Evolutionary conservation across 75 land plant genomes (phyloP).

Genomic region (Pinus taeda): DNA sequence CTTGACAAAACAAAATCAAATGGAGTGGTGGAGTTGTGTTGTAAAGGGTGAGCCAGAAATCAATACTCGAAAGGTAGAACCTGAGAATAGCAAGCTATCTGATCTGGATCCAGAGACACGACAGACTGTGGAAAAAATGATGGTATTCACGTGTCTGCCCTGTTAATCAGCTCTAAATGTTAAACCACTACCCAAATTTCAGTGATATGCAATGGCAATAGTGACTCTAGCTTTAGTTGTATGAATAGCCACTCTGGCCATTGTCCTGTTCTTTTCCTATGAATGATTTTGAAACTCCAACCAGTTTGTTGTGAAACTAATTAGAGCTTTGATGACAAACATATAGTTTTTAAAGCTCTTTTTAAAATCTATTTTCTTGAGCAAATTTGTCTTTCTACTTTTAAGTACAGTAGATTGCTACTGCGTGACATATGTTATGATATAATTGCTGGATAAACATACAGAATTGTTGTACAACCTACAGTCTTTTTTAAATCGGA

Average conservation of each 20-base stretch:
- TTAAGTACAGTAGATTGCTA: no score
- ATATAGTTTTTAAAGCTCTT: no score
- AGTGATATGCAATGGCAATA: no score
- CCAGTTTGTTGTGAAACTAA: neutral
- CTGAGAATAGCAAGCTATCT: conserved; percentile 83
- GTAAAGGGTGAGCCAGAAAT: conserved; percentile 89
- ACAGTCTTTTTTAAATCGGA: neutral
- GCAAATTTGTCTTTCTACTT: no score
- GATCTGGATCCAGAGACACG: conserved; percentile 90
- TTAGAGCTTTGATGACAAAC: no score
- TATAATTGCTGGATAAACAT: neutral
- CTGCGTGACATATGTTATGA: neutral
- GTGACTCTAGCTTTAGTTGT: no score
- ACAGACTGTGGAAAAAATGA: conserved; percentile 93
- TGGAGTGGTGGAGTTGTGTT: conserved; percentile 95
- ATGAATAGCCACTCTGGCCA: no score
- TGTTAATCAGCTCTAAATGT: neutral
- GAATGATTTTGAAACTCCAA: neutral
- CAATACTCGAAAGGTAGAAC: conserved; percentile 93
- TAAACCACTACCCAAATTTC: neutral
- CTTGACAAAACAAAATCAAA: conserved; percentile 76
- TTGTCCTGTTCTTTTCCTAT: no score
- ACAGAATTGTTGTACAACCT: neutral
- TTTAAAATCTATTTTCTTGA: no score
- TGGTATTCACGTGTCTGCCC: conserved; percentile 37